Percentiles rank a stretch among this genome's conserved stretches.
These are phyloP conservation scores for Solanum lycopersicoides DNA, from an alignment of 257 asterid genomes.

Conservation along the genomic window DNA sequence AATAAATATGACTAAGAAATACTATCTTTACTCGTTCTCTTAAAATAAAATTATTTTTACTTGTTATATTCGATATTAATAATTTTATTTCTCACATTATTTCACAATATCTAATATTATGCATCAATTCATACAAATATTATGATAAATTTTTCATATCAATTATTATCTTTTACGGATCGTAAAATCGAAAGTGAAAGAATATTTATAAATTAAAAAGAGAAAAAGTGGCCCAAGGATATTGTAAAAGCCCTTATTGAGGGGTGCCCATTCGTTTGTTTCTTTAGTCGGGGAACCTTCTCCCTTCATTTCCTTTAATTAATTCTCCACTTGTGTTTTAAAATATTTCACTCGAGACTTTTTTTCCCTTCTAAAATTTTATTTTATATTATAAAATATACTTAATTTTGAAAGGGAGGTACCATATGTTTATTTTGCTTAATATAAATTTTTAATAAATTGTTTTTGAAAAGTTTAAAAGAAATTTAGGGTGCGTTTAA, in stretches of 20 bases:
- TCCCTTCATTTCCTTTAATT: neutral
- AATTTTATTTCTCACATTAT: neutral
- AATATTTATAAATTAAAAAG: too few relatives aligned
- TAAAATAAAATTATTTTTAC: too few relatives aligned
- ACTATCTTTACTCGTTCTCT: neutral
- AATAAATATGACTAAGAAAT: neutral
- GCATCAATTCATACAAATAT: too few relatives aligned
- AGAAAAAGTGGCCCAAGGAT: neutral
- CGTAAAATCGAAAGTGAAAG: neutral
- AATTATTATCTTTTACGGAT: too few relatives aligned
- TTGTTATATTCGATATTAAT: too few relatives aligned
- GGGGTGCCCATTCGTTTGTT: neutral
- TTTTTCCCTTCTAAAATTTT: neutral
- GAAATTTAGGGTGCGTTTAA: neutral
- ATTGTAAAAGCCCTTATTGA: neutral
- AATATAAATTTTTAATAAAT: too few relatives aligned
- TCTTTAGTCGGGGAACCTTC: neutral
- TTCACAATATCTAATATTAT: too few relatives aligned
- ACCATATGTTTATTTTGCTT: neutral
- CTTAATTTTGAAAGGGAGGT: neutral
- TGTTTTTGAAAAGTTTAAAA: too few relatives aligned
- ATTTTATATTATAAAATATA: neutral
- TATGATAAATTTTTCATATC: too few relatives aligned
- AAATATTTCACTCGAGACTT: neutral
- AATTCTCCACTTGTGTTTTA: neutral